Evolutionary conservation across 2,329 filamentous ascomycete genomes (phyloP).

Genomic region (Xylaria hypoxylon): DNA sequence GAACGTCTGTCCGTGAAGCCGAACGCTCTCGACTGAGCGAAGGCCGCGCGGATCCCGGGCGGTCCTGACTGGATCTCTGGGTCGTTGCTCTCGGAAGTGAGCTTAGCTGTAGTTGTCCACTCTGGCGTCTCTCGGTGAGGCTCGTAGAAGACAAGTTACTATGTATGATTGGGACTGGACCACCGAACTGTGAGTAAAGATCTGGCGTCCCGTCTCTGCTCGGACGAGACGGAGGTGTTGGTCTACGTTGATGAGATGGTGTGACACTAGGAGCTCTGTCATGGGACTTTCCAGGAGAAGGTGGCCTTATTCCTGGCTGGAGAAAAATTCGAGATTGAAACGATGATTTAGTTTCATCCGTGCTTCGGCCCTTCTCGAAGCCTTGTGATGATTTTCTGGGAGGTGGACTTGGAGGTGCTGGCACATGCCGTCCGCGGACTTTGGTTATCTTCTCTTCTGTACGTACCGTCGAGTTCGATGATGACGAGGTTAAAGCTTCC

Average conservation of each 20-base stretch:
- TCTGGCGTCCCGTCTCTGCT: slow-evolving; percentile 76
- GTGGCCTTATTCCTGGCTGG: slow-evolving; percentile 48
- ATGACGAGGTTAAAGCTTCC: slow-evolving; percentile 78
- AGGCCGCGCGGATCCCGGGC: slow-evolving; percentile 45
- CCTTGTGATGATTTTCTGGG: slow-evolving; percentile 72
- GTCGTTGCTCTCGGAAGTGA: slow-evolving; percentile 53
- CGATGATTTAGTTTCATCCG: slow-evolving; percentile 52
- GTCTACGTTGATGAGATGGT: slow-evolving; percentile 50
- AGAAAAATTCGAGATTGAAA: slow-evolving; percentile 52
- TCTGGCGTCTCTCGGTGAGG: slow-evolving; percentile 60
- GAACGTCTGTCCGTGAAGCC: slow-evolving; percentile 44
- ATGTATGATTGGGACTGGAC: slow-evolving; percentile 68
- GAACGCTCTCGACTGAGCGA: slow-evolving; percentile 53
- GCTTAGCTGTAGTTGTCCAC: slow-evolving; percentile 53
- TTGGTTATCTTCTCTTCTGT: slow-evolving; percentile 61
- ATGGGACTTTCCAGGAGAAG: slow-evolving; percentile 51
- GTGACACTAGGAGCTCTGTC: slow-evolving; percentile 46
- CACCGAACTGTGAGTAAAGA: slow-evolving; percentile 67
- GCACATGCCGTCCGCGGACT: slow-evolving; percentile 58
- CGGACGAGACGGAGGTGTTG: slow-evolving; percentile 67
- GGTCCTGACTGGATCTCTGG: slow-evolving; percentile 51
- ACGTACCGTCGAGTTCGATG: slow-evolving; percentile 76
- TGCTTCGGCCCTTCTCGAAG: slow-evolving; percentile 56
- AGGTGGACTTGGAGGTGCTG: slow-evolving; percentile 69
- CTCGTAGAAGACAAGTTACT: slow-evolving; percentile 68